These are phyloP conservation scores for Saccharomyces hybrid DNA, from an alignment of 1,139 yeast species.

Conservation along the genomic window DNA sequence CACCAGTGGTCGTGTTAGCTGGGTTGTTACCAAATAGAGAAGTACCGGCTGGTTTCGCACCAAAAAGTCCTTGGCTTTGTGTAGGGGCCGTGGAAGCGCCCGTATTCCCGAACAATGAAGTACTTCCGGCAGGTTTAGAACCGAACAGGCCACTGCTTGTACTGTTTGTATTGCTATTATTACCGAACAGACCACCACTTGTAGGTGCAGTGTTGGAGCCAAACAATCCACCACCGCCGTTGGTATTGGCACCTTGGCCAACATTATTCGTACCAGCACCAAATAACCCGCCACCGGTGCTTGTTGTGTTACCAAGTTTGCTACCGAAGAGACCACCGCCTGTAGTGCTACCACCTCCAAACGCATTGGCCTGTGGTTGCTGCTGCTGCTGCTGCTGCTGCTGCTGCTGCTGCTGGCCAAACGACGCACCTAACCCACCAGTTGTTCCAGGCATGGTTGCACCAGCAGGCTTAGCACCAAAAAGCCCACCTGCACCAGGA, in stretches of 20 bases:
- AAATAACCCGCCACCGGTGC: conserved; percentile 16
- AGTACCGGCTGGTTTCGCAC: conserved; percentile 16
- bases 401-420: conserved; percentile 6
- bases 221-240: not conserved
- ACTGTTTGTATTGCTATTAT: conserved; percentile 7
- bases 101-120: conserved; percentile 29
- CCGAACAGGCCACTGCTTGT: conserved; percentile 25
- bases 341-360: conserved; percentile 2
- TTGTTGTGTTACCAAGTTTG: conserved; percentile 14
- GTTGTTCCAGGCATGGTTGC: not conserved
- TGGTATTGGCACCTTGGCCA: not conserved
- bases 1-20: conserved; percentile 15
- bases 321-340: conserved; percentile 35
- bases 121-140: conserved; percentile 25
- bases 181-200: conserved; percentile 36
- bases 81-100: conserved; percentile 8
- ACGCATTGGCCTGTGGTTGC: not conserved
- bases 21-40: conserved; percentile 36
- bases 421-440: conserved; percentile 20
- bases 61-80: conserved; percentile 16
- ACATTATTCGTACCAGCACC: not conserved
- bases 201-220: conserved; percentile 8
- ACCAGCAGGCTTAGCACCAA: conserved; percentile 4
- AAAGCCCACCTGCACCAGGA: conserved; percentile 5
- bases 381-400: conserved; percentile 2